These are phyloP conservation scores for Mucuna pruriens DNA, from an alignment of 306 rosid species.

Conservation along the genomic window DNA sequence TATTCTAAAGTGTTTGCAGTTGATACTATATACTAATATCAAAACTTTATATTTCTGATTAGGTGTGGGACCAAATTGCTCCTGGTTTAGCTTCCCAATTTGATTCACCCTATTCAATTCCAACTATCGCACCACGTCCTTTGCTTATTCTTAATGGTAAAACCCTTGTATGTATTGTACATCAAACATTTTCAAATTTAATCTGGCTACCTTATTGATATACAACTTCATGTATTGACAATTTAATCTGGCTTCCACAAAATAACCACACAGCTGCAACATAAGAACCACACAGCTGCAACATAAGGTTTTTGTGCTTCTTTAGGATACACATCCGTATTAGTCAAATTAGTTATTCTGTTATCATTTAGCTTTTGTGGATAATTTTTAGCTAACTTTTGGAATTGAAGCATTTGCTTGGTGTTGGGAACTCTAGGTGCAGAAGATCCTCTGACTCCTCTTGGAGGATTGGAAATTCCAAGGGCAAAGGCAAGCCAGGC, in stretches of 20 bases:
- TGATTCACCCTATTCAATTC: slow-evolving; percentile 75
- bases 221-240: slow-evolving; percentile 9
- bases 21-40: slow-evolving; percentile 8
- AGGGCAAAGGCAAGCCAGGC: slow-evolving; percentile 48
- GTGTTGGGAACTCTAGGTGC: slow-evolving; percentile 61
- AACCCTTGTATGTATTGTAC: slow-evolving; percentile 16
- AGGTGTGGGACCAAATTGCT: slow-evolving; percentile 96
- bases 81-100: slow-evolving; percentile 85
- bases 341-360: slow-evolving; percentile 5
- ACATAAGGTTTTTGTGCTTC: slow-evolving; percentile 9
- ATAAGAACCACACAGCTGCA: no score
- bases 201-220: slow-evolving; percentile 12
- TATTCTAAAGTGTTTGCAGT: slow-evolving; percentile 25
- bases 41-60: slow-evolving; percentile 31
- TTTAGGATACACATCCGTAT: neutral
- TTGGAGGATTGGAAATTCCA: slow-evolving; percentile 60
- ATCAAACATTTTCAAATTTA: slow-evolving; percentile 15
- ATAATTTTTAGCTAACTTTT: slow-evolving; percentile 26
- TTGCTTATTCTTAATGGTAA: slow-evolving; percentile 79
- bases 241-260: no score
- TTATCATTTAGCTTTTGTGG: slow-evolving; percentile 11
- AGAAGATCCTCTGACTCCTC: slow-evolving; percentile 80
- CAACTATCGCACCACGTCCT: slow-evolving; percentile 80
- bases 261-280: slow-evolving; percentile 1
- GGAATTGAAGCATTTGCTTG: slow-evolving; percentile 25